Conservation (phyloP, 176 grass and related monocot genomes). For the Bromus sterilis region DNA sequence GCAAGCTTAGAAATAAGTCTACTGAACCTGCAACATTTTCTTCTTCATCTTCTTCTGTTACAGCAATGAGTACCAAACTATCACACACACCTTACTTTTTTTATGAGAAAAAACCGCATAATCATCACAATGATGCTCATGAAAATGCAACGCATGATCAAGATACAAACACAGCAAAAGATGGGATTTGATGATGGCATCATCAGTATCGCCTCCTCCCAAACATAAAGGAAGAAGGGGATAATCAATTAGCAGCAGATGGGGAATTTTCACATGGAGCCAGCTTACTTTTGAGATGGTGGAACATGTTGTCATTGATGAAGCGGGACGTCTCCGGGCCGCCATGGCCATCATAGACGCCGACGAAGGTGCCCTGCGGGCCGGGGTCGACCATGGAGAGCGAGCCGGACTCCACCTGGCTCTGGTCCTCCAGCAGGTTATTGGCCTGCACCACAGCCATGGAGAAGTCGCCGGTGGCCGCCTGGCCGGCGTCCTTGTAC, state of each 20-base stretch:
- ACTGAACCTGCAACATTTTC: background rate
- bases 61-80: background rate
- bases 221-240: background rate
- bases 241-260: background rate
- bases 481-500: conserved; percentile 76
- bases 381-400: conserved; percentile 48
- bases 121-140: background rate
- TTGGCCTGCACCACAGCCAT: conserved; percentile 96
- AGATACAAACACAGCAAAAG: background rate
- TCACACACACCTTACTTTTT: background rate
- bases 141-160: background rate
- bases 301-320: conserved; percentile 72
- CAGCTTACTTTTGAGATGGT: conserved; percentile 72
- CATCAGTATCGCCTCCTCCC: background rate
- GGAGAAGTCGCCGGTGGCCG: conserved; percentile 67
- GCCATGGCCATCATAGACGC: conserved; percentile 85
- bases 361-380: conserved; percentile 63
- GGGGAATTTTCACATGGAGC: background rate
- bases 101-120: background rate
- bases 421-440: conserved; percentile 78
- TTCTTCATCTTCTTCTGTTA: background rate
- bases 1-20: conserved; percentile 21
- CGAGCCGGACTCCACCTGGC: conserved; percentile 70
- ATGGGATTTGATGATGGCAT: background rate
- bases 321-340: conserved; percentile 69